Base-by-base conservation (phyloP, 495 filamentous ascomycete genomes). In the Penicillium robsamsonii region DNA sequence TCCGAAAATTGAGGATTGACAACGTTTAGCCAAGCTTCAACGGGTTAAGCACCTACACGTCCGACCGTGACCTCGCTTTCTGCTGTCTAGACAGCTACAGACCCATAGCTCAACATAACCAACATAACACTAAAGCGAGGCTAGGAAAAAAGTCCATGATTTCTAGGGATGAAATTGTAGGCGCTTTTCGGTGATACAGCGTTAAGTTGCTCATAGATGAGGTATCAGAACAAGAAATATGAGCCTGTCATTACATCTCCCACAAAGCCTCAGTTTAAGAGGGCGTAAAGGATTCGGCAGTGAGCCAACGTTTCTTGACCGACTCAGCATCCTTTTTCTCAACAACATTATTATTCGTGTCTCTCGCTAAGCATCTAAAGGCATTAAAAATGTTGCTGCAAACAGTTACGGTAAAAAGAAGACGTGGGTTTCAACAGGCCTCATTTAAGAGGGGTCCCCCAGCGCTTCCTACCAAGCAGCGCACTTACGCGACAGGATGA, bases 61-160 rank as follows among this genome's bases (percentile, higher is more conserved):
- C 13, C 37, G 1, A 38, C 37, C 6, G 37, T 40, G 43, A 46
- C 43, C 43, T 46, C 43, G 13, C 43, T 15, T 46, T 30, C 43
- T 4, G 24, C 24, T n/a, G 24, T 46, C 24, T 11, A n/a, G 43
- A 46, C 43, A 12, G 24, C n/a, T n/a, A 46, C 43, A 46, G 43
- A 46, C 11, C 24, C 43, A 46, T 3, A 46, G 43, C 43, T 46
- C 18, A 33, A 48, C 29, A 48, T 29, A 35, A 48, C 46, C 44
- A 48, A 48, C 30, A 48, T 1, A 33, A 22, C 46, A 48, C 46
- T 48, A 35, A 46, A 46, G 43, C 22, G n/a, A 48, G 46, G 30
- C 30, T 22, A 48, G 27, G 30, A 37, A 37, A 35, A 22, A 48
- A 48, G 6, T 48, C 6, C 17, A 48, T 35, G 29, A 35, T 35